Base-by-base conservation (phyloP, 2,329 filamentous ascomycete genomes). In the Claviceps digitariae region DNA sequence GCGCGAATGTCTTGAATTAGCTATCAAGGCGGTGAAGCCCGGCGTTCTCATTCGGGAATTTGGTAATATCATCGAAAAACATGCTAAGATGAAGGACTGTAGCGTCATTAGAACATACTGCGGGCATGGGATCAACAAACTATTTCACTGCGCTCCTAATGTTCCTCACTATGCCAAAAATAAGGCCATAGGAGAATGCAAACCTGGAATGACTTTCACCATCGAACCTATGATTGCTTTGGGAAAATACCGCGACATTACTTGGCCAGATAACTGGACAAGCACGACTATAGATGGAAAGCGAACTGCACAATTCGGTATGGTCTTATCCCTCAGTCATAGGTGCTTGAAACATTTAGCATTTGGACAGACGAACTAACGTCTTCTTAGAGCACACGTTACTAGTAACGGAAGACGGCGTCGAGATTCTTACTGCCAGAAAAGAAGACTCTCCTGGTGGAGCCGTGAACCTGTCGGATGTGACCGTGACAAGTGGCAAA, bases 261-360 rank as follows among this genome's bases (percentile, higher is more conserved):
- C 90, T 0, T 98, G 93, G 93, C 93, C 93, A 0, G 93, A 98
- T 67, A 89, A 97, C 73, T 98, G 93, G 93, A 98, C 93, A 1
- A 95, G 90, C 69, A 87, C 88, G 5, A 98, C 93, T 0, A 80
- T 84, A 54, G 93, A 98, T 66, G 93, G 93, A 50, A 87, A 86
- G 69, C 76, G 81, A 65, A 95, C 90, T 17, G 93, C 93, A 10
- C 93, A 98, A 66, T 98, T 98, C 64, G 86, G 85, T 89, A 72
- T 68, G 82, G 69, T 47, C 13, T 38, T n/a, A 49, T 25, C 17
- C 21, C 27, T 36, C 15, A 12, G 29, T 12, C 40, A 36, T 25
- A 36, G 3, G 6, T 36, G 8, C 8, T 40, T 15, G 41, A 23
- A 44, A 23, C n/a, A 20, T 17, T 6, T 40, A 43, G 5, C 31